Evolutionary conservation across 352 stramenopile genomes (phyloP).

Genomic region (Phytophthora quininea): DNA sequence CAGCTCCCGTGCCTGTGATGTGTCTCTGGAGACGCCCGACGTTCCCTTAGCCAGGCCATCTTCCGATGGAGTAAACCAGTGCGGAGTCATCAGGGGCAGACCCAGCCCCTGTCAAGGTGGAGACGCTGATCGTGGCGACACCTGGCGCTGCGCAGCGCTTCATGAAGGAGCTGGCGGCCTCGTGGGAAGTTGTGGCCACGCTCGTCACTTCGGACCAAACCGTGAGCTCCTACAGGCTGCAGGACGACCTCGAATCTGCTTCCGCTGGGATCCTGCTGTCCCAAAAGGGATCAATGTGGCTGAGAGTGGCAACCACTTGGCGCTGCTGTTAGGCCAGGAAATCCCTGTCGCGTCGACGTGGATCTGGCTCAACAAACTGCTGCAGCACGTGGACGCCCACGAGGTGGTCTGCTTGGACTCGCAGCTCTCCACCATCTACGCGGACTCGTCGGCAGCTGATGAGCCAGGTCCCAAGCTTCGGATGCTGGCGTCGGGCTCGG

Average conservation of each 20-base stretch:
- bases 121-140: slow-evolving; percentile 60
- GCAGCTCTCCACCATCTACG: slow-evolving; percentile 63
- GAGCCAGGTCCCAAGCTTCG: slow-evolving; percentile 48
- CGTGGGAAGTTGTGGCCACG: slow-evolving; percentile 56
- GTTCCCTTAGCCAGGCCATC: slow-evolving; percentile 38
- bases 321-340: slow-evolving; percentile 44
- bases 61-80: slow-evolving; percentile 70
- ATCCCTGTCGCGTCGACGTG: slow-evolving; percentile 52
- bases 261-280: slow-evolving; percentile 45
- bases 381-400: slow-evolving; percentile 42
- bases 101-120: slow-evolving; percentile 14
- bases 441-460: slow-evolving; percentile 32
- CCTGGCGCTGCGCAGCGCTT: slow-evolving; percentile 52
- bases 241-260: not conserved
- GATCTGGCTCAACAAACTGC: slow-evolving; percentile 54
- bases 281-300: slow-evolving; percentile 37
- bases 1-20: slow-evolving; percentile 57
- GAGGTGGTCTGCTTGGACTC: slow-evolving; percentile 68
- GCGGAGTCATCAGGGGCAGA: slow-evolving; percentile 24
- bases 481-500: slow-evolving; percentile 46
- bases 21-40: slow-evolving; percentile 29
- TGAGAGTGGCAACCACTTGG: slow-evolving; percentile 43
- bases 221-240: slow-evolving; percentile 20
- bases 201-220: slow-evolving; percentile 56
- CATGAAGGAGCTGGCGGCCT: slow-evolving; percentile 44